These are phyloP conservation scores for Taphrina pruni DNA, from an alignment of 1,139 yeast species.

Conservation along the genomic window DNA sequence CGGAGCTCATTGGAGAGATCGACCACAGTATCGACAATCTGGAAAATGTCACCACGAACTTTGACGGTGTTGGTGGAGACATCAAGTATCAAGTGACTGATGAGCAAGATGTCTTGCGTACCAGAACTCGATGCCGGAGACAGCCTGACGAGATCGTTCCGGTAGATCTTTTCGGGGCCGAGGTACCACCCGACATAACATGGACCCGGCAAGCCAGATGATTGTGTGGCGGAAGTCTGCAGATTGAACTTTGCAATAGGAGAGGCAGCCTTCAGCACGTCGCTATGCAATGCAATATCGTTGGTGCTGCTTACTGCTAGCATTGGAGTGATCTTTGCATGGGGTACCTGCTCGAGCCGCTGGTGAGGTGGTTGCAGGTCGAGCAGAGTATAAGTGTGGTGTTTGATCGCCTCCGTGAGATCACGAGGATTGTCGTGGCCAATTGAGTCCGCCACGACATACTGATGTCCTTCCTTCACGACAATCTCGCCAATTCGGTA, in stretches of 20 bases:
- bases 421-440: background rate
- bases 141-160: constrained; percentile 20
- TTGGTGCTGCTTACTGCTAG: background rate
- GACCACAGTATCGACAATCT: constrained; percentile 2
- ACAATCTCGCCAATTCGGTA: constrained; percentile 23
- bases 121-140: background rate
- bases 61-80: constrained; percentile 16
- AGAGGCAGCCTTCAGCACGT: constrained; percentile 2
- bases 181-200: constrained; percentile 21
- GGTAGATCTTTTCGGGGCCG: constrained; percentile 22
- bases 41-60: constrained; percentile 21
- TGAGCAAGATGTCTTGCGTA: constrained; percentile 13
- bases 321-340: background rate
- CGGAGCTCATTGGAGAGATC: constrained; percentile 4
- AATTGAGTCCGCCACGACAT: constrained; percentile 21
- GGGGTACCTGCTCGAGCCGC: constrained; percentile 5
- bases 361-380: constrained; percentile 4
- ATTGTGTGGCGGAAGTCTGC: constrained; percentile 5
- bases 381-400: constrained; percentile 5
- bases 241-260: constrained; percentile 22
- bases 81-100: constrained; percentile 23
- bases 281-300: background rate
- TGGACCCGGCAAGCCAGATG: constrained; percentile 14
- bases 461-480: background rate
- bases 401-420: background rate